A percentile compares a stretch with the other conserved stretches of the same genome.
Evolutionary conservation across 257 asterid genomes (phyloP).

Genomic region (Primulina eburnea): DNA sequence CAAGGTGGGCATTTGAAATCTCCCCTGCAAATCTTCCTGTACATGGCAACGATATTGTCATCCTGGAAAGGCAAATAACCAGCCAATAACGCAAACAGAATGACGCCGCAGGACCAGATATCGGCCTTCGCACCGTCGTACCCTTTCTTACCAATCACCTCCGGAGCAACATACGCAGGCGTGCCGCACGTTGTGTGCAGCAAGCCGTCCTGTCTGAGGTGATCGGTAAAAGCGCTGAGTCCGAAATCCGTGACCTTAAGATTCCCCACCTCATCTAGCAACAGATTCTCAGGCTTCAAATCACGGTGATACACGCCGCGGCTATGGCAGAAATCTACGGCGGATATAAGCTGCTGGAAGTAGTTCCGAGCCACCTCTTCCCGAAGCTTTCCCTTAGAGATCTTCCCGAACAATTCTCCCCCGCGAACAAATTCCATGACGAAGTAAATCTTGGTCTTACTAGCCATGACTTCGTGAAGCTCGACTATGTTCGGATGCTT

Average conservation of each 20-base stretch:
- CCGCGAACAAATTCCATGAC: slow-evolving; percentile 54
- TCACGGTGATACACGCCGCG: slow-evolving; percentile 57
- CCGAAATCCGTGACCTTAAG: slow-evolving; percentile 58
- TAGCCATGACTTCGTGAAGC: slow-evolving; percentile 59
- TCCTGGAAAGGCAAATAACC: slow-evolving; percentile 56
- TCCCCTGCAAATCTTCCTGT: slow-evolving; percentile 44
- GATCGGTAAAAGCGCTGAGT: slow-evolving; percentile 44
- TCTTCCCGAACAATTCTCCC: slow-evolving; percentile 47
- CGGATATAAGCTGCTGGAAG: slow-evolving; percentile 52
- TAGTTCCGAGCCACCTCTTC: slow-evolving; percentile 52
- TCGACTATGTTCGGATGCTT: slow-evolving; percentile 52
- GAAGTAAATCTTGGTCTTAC: slow-evolving; percentile 51
- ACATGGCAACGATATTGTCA: slow-evolving; percentile 44
- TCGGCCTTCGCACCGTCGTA: slow-evolving; percentile 58
- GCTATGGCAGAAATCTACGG: slow-evolving; percentile 55
- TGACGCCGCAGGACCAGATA: slow-evolving; percentile 61
- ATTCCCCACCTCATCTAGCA: slow-evolving; percentile 47
- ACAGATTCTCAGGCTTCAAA: slow-evolving; percentile 46
- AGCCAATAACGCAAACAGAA: slow-evolving; percentile 43
- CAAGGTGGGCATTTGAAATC: slow-evolving; percentile 61
- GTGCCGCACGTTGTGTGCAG: slow-evolving; percentile 55
- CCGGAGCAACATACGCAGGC: slow-evolving; percentile 57
- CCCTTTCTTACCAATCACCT: slow-evolving; percentile 51
- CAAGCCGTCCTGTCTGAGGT: slow-evolving; percentile 44
- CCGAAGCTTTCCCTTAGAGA: slow-evolving; percentile 42